A percentile compares a stretch with the other conserved stretches of the same genome.
Evolutionary conservation across 73 alveolate genomes (phyloP).

Genomic region (Blepharisma stoltei): DNA sequence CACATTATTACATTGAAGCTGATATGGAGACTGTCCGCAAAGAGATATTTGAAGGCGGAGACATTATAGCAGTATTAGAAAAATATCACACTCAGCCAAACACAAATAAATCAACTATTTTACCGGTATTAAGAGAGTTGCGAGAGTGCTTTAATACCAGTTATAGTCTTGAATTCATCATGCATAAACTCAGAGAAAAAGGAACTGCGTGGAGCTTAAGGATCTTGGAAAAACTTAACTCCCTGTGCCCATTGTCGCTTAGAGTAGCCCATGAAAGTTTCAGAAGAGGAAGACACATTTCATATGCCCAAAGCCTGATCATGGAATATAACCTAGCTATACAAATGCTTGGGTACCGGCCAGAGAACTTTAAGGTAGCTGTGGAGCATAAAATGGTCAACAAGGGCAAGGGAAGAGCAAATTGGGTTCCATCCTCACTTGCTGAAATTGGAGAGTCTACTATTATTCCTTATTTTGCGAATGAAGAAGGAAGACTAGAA

Average conservation of each 20-base stretch:
- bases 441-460: too few relatives aligned
- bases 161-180: not conserved
- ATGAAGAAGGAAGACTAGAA: too few relatives aligned
- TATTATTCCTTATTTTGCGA: too few relatives aligned
- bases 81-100: not conserved
- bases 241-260: not conserved
- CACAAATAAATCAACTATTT: not conserved
- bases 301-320: not conserved
- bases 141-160: not conserved
- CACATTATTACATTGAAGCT: not conserved
- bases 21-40: not conserved
- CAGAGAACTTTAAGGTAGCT: too few relatives aligned
- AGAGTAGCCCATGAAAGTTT: not conserved
- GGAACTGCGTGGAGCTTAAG: not conserved
- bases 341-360: not conserved
- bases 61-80: not conserved
- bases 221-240: not conserved
- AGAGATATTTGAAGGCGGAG: not conserved
- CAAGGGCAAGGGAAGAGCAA: too few relatives aligned
- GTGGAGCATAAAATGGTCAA: too few relatives aligned
- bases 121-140: not conserved
- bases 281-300: not conserved
- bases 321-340: not conserved
- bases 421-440: too few relatives aligned
- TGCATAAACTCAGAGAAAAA: not conserved